Percentiles rank a stretch among this genome's conserved stretches.
Conservation (phyloP, 139 green algal species). For the Auxenochlorella pyrenoidosa region DNA sequence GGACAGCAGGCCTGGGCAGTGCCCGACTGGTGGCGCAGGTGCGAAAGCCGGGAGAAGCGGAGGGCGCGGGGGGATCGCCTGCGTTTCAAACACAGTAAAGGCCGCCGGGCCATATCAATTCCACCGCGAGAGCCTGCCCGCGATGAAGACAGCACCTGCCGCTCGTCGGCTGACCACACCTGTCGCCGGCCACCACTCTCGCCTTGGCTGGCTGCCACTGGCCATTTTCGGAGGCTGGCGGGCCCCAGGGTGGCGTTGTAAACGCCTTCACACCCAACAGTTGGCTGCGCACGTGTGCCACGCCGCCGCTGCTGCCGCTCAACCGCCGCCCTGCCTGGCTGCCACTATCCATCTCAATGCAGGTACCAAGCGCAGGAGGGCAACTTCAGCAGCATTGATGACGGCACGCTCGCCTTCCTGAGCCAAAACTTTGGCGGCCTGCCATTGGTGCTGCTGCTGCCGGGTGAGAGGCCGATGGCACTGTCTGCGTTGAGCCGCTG, state of each 20-base stretch:
- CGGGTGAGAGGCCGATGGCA: not conserved
- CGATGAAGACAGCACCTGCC: no score
- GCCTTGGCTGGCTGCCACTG: no score
- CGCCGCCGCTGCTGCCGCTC: not conserved
- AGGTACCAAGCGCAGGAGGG: conserved; percentile 10
- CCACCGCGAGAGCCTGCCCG: no score
- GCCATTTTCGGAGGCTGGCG: no score
- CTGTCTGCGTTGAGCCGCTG: not conserved
- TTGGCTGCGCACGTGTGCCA: not conserved
- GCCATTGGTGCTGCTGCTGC: conserved; percentile 4
- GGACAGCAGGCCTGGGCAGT: not conserved
- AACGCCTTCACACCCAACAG: no score
- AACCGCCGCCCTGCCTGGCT: not conserved
- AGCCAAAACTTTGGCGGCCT: not conserved
- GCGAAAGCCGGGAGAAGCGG: not conserved
- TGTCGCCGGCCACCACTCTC: not conserved
- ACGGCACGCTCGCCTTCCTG: conserved; percentile 20
- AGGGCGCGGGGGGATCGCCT: no score
- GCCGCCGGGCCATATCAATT: no score
- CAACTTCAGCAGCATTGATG: conserved; percentile 25
- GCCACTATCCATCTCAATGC: not conserved
- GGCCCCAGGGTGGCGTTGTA: no score
- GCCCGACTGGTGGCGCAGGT: not conserved
- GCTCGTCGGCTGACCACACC: not conserved
- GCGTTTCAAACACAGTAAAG: no score